Base-by-base conservation (phyloP, 2,329 filamentous ascomycete genomes). In the Xylaria multiplex region DNA sequence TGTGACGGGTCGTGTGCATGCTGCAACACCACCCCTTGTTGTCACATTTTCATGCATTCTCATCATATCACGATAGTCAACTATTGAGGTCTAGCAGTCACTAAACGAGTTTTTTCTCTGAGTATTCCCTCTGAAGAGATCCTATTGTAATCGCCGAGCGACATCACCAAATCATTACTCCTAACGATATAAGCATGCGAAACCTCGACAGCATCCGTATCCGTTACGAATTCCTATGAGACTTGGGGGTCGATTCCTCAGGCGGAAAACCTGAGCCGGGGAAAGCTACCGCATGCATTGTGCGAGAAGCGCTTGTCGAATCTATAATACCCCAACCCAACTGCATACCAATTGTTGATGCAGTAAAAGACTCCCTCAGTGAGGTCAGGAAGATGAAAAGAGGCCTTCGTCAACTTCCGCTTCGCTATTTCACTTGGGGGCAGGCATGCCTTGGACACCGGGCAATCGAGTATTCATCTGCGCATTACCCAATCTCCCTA, bases 1-100 rank as follows among this genome's bases (percentile, higher is more conserved):
- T 50, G 42, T 62, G 53, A 62, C 46, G 2, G 16, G 22, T 42
- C 16, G 40, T 22, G 14, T 35, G 43, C 59, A 45, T 43, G 22
- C 50, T 37, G 49, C 57, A 14, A 42, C 35, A 50, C 35, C n/a
- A 37, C 46, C 30, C 30, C 35, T 35, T 52, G 24, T 16, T 35
- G 30, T 8, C 32, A 40, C 19, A 24, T 19, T 40, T 2, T 54
- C 19, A 40, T 40, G 35, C 22, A 55, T 8, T 54, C 8, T 5
- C 22, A 24, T 14, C 11, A n/a, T 2, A 54, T 6, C 19, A 9
- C 11, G 6, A 8, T 19, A 27, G 9, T 42, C 4, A 42, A 40
- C 3, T 8, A 2, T 54, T 11, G 9, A 14, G 32, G 14, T 24
- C 8, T 22, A 24, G 35, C 9, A 40, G 13, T 14, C 11, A 40